Percentiles rank a stretch among this genome's conserved stretches.
Conservation (phyloP, 345 rosid genomes). For the Euphorbia pulcherrima region DNA sequence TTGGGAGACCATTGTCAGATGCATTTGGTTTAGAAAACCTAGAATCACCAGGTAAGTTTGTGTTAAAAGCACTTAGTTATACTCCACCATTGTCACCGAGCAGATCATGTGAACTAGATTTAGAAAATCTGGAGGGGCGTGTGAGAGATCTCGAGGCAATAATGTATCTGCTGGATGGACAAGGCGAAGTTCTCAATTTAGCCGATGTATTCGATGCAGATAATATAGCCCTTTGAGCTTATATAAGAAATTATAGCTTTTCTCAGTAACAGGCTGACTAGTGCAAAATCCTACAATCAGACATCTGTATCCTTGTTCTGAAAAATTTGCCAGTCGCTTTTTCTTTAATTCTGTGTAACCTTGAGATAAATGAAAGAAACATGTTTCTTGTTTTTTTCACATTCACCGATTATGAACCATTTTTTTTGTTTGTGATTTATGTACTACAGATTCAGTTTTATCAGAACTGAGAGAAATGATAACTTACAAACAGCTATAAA, state of each 20-base stretch:
- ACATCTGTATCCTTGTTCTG: background rate
- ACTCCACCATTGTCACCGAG: slow-evolving; percentile 28
- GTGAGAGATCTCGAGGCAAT: slow-evolving; percentile 46
- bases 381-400: background rate
- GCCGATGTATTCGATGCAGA: slow-evolving; percentile 49
- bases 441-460: no score
- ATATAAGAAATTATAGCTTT: background rate
- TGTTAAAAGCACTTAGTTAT: slow-evolving; percentile 43
- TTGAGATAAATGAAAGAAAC: background rate
- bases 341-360: background rate
- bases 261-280: no score
- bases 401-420: background rate
- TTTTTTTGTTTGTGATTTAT: no score
- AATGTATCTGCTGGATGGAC: slow-evolving; percentile 41
- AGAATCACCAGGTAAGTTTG: slow-evolving; percentile 50
- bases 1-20: slow-evolving; percentile 58
- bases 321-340: background rate
- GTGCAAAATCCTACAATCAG: no score
- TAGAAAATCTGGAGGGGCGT: slow-evolving; percentile 18
- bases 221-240: slow-evolving; percentile 19
- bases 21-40: slow-evolving; percentile 40
- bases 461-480: no score
- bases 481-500: background rate
- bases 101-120: slow-evolving; percentile 4
- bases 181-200: slow-evolving; percentile 20